Percentiles rank a stretch among this genome's conserved stretches.
phyloP scores from a whole-genome alignment of 2,329 filamentous ascomycete species.

The Polychaeton citri region DNA sequence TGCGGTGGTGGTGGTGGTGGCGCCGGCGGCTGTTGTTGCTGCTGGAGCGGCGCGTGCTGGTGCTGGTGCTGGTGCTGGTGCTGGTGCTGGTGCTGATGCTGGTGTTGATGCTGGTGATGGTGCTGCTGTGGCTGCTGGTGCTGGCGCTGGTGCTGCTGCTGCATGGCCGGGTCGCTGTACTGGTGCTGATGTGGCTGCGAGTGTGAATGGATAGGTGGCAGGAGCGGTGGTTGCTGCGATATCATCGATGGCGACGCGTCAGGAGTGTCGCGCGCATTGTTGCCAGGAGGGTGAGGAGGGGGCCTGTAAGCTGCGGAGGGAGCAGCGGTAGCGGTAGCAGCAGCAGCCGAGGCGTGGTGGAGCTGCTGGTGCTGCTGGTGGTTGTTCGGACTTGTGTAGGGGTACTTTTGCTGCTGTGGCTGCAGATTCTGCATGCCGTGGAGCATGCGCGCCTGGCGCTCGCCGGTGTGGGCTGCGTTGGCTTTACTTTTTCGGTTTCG shows the following conservation, averaged over 20 bases:
- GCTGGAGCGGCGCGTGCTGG: conserved; percentile 5
- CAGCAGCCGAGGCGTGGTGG: background rate
- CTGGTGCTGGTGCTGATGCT: background rate
- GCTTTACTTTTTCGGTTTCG: background rate
- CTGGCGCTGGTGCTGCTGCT: conserved; percentile 3
- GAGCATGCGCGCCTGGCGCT: background rate
- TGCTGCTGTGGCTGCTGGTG: background rate
- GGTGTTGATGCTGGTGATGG: background rate
- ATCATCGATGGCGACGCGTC: background rate
- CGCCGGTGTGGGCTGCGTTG: background rate
- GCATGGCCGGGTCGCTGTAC: background rate
- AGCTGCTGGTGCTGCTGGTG: background rate
- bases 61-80: background rate
- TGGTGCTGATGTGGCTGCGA: background rate
- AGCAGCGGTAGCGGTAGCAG: too few species aligned
- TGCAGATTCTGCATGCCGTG: background rate
- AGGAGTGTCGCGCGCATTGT: background rate
- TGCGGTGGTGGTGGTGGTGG: conserved; percentile 7
- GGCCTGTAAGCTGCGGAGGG: too few species aligned
- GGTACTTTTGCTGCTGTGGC: background rate
- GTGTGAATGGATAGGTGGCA: background rate
- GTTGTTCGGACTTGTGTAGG: background rate
- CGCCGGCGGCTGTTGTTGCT: conserved; percentile 2
- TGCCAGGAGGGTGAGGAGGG: background rate
- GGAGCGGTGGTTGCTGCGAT: background rate